A percentile compares a stretch with the other conserved stretches of the same genome.
These are phyloP conservation scores for Fomitopsis schrenkii DNA, from an alignment of 1,284 basidiomycete species.

Conservation along the genomic window DNA sequence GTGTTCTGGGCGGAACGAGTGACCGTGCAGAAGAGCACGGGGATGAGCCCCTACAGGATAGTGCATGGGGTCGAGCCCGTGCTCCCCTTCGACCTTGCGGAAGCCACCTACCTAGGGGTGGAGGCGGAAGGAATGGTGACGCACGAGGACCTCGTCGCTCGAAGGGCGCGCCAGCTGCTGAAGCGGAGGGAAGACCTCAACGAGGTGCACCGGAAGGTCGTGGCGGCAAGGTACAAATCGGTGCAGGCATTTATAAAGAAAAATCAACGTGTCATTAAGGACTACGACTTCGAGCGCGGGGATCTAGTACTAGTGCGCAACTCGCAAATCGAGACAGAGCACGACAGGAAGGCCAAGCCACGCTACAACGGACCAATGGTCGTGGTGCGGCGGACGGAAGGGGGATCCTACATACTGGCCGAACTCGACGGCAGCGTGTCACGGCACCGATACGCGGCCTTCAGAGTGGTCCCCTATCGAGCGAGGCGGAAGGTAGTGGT, in stretches of 20 bases:
- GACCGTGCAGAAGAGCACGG: conserved; percentile 23
- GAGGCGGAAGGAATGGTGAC: background rate
- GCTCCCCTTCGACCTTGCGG: background rate
- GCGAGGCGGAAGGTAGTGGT: no score
- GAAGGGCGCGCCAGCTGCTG: background rate
- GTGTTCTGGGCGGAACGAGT: conserved; percentile 39
- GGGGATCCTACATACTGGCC: background rate
- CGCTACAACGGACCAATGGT: background rate
- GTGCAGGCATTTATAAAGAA: no score
- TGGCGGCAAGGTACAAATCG: background rate
- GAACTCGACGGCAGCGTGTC: background rate
- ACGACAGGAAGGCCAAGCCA: background rate
- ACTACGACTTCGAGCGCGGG: background rate
- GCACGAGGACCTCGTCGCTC: background rate
- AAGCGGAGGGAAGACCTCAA: background rate
- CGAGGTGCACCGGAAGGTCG: background rate
- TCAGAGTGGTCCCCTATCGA: background rate
- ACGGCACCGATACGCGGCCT: background rate
- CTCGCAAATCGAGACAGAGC: background rate
- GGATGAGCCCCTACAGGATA: conserved; percentile 31
- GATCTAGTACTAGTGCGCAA: background rate
- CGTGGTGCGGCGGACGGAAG: background rate
- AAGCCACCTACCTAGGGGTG: background rate
- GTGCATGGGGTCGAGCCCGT: background rate
- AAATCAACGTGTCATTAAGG: background rate